phyloP scores from a whole-genome alignment of 73 alveolate species.

The Effrenium voratum region DNA sequence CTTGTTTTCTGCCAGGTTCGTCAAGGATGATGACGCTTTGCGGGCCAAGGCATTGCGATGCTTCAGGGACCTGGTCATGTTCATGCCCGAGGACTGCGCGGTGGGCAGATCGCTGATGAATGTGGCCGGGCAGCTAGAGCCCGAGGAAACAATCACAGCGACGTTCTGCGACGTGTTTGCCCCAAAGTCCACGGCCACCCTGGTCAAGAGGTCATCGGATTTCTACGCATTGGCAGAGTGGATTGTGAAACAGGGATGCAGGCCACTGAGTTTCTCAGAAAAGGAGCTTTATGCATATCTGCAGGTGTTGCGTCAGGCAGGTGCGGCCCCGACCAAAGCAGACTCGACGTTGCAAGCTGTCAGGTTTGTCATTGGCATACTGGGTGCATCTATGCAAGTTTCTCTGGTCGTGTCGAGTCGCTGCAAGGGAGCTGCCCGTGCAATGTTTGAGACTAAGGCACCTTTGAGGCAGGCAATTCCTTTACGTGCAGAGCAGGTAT shows the following conservation, averaged over 20 bases:
- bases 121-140: not conserved
- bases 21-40: not conserved
- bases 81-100: not conserved
- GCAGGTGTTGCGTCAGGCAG: not conserved
- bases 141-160: not conserved
- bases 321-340: not conserved
- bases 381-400: not conserved
- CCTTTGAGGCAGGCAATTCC: not conserved
- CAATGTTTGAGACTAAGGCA: not conserved
- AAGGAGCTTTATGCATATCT: not conserved
- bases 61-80: not conserved
- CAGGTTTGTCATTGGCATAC: not conserved
- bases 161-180: not conserved
- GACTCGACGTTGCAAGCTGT: not conserved
- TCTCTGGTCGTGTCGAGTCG: not conserved
- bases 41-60: not conserved
- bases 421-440: not conserved
- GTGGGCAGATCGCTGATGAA: not conserved
- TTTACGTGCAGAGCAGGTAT: not conserved
- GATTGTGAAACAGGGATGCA: not conserved
- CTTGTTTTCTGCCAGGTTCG: not conserved
- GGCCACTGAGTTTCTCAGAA: not conserved
- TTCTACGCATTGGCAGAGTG: not conserved
- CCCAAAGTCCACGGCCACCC: not conserved
- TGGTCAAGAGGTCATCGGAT: not conserved